Base-by-base conservation (phyloP, 1,139 yeast species). In the Nematodospora anomalae region DNA sequence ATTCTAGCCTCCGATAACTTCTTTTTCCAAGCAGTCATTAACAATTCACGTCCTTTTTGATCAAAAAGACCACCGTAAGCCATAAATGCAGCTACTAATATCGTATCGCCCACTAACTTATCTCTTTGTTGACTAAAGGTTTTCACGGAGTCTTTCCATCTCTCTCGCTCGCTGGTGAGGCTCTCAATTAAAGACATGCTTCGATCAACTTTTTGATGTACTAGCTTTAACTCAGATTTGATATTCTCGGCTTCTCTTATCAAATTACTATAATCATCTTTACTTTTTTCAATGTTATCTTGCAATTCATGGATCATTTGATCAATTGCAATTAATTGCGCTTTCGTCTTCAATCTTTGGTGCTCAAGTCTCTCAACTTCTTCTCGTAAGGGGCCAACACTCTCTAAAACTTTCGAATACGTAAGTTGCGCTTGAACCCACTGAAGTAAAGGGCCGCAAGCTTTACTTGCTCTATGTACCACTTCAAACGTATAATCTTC, bases 361-460 rank as follows among this genome's bases (percentile, higher is more conserved):
- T 55, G 55, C 49, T 89, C 94, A 7, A 90, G 66, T 2, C 48
- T 51, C 7, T 50, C 52, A 3, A 89, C 87, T 49, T 89, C 96
- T 8, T 69, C 71, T 42, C 81, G 67, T 49, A 92, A 60, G 0
- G 98, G 98, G 0, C 80, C 87, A 21, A 90, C 78, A 30, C 72
- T 74, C 31, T 84, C 83, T 30, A 88, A 62, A 26, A 88, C 83
- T 3, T 75, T 56, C 0, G 94, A 76, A 52, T 83, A 90, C 4
- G 71, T 66, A 16, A 89, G 69, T 46, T 92, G 97, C 0, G 97
- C 97, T 41, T 74, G 71, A 0, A 89, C 94, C 98, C 98, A 92
- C 45, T 81, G 83, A 20, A 86, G 57, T 33, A 92, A 64, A 0
- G 98, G 98, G 0, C 97, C 97, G 65, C 97, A 89, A 0, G 97